These are phyloP conservation scores for Musa balbisiana DNA, from an alignment of 202 grass and related monocot species.

Conservation along the genomic window DNA sequence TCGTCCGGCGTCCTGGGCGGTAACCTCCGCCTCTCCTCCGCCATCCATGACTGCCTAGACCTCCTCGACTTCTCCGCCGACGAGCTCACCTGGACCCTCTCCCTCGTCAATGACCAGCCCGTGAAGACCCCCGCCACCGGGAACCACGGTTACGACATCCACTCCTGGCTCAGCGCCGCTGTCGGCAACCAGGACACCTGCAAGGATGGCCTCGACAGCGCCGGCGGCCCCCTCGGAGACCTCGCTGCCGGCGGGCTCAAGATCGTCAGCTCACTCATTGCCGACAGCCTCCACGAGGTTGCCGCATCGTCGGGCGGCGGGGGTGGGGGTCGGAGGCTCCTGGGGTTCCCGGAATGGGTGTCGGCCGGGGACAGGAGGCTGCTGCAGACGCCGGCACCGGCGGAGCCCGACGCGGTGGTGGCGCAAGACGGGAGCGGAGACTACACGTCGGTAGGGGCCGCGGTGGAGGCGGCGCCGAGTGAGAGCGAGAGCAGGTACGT, in stretches of 20 bases:
- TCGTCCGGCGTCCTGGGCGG: slow-evolving; percentile 39
- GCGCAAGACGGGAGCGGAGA: slow-evolving; percentile 69
- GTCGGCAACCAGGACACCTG: slow-evolving; percentile 80
- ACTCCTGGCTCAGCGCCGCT: slow-evolving; percentile 73
- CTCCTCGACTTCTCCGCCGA: slow-evolving; percentile 70
- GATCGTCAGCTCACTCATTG: slow-evolving; percentile 48
- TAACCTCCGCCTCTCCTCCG: slow-evolving; percentile 50
- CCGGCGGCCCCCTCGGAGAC: slow-evolving; percentile 33
- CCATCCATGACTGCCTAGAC: slow-evolving; percentile 72
- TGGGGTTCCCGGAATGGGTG: slow-evolving; percentile 45
- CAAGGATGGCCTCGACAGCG: slow-evolving; percentile 58
- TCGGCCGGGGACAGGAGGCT: slow-evolving; percentile 32
- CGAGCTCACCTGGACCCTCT: slow-evolving; percentile 60
- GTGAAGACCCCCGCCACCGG: slow-evolving; percentile 23
- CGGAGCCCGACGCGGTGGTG: slow-evolving; percentile 54
- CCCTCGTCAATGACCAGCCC: slow-evolving; percentile 3
- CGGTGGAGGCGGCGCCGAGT: slow-evolving; percentile 46
- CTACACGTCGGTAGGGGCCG: slow-evolving; percentile 39
- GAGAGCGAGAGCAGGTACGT: slow-evolving; percentile 40
- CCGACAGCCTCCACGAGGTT: slow-evolving; percentile 43
- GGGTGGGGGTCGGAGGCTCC: slow-evolving; percentile 1
- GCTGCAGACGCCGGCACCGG: slow-evolving; percentile 28
- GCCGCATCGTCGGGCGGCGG: not conserved
- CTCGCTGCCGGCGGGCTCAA: slow-evolving; percentile 39
- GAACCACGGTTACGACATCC: slow-evolving; percentile 40